Evolutionary conservation across 2,329 filamentous ascomycete species (phyloP), one percentile per base, ranked within the genome.

Genomic region (Trichocomaceae sp.): DNA sequence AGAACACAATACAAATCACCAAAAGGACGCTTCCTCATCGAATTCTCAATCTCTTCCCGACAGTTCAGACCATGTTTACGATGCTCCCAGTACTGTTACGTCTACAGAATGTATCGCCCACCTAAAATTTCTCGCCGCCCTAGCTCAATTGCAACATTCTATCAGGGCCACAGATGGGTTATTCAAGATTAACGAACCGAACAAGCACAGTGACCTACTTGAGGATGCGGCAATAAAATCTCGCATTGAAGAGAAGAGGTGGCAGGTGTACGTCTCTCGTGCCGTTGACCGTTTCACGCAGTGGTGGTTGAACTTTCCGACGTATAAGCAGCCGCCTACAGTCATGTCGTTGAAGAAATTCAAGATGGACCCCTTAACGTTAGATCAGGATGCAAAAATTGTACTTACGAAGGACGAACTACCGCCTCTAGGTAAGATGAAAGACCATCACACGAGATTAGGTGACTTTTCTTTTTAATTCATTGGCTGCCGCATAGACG

Each of bases 61-160:
- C 31, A 35, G 9, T 15, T 35, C 31, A 35, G 44, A 46, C 13
- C 23, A 58, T 12, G 12, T n/a, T 7, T 47, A 49, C 9, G 29
- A 33, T 15, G 12, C 31, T 5, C 13, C 31, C 17, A 61, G 59
- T 5, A 63, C 62, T 1, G 59, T 70, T 52, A 66, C 74, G 1
- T 66, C 68, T 5, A 77, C 84, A 56, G 77, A 83, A 42, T 88
- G 85, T 59, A 78, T 88, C 19, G 85, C 82, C 0, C 88, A 92
- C 66, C 77, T 92, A 29, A 88, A 88, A 66, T 74, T 92, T 0
- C 76, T 92, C 1, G 80, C 83, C 52, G 81, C 83, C 9, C 79
- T 92, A 55, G 80, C 87, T 59, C 77, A 77, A 26, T 71, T 92
- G 50, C 85, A 84, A 58, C 82, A 89, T 56, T 78, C 82, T n/a